Evolutionary conservation across 768 basidiomycete species (phyloP).

Genomic region (Termitomyces sp.): DNA sequence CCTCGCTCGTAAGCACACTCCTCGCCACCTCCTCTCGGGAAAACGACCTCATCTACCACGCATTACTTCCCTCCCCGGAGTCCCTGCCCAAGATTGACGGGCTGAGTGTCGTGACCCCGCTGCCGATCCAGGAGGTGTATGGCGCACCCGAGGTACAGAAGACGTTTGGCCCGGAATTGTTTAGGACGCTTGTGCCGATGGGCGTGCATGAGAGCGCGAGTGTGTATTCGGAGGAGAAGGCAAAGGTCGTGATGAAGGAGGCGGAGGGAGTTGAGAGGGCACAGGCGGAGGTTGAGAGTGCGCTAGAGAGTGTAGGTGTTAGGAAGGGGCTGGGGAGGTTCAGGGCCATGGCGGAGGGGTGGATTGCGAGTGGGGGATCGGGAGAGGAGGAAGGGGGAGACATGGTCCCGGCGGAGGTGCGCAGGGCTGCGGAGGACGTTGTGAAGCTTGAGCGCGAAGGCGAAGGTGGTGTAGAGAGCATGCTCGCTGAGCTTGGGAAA

Average conservation of each 20-base stretch:
- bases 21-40: conserved; percentile 40
- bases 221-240: conserved; percentile 98
- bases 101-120: conserved; percentile 71
- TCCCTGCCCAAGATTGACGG: conserved; percentile 82
- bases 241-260: conserved; percentile 83
- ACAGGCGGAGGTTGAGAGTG: conserved; percentile 74
- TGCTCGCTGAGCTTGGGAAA: conserved; percentile 52
- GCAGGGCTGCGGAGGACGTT: conserved; percentile 74
- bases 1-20: conserved; percentile 47
- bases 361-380: conserved; percentile 43
- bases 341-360: conserved; percentile 65
- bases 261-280: conserved; percentile 83
- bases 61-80: conserved; percentile 74
- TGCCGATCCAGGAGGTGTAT: conserved; percentile 94
- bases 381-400: conserved; percentile 21
- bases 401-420: conserved; percentile 63
- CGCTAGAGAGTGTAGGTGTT: conserved; percentile 78
- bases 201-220: conserved; percentile 95
- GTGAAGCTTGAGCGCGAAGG: conserved; percentile 66
- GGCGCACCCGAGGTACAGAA: conserved; percentile 87
- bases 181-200: conserved; percentile 80
- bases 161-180: conserved; percentile 90
- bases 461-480: conserved; percentile 57
- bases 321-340: conserved; percentile 65
- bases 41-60: conserved; percentile 98